Evolutionary conservation across 2,329 filamentous ascomycete species (phyloP).

Genomic region (Ophiostoma pallidulum): DNA sequence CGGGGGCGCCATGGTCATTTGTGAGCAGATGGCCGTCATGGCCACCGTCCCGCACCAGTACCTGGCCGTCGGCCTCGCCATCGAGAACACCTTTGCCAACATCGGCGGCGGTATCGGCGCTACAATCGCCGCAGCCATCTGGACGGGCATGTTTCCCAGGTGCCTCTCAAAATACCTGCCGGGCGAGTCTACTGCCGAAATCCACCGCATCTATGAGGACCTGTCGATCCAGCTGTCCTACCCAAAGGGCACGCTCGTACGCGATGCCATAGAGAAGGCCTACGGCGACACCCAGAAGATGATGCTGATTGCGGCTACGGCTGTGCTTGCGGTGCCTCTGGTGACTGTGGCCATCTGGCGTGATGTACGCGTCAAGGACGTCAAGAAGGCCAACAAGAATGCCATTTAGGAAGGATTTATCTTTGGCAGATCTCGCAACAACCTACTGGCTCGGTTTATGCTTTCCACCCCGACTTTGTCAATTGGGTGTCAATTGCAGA

Average conservation of each 20-base stretch:
- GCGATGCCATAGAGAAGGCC: slow-evolving; percentile 45
- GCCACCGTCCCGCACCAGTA: slow-evolving; percentile 44
- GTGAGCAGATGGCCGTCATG: slow-evolving; percentile 49
- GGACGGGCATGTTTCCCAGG: slow-evolving; percentile 46
- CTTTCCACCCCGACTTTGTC: too few relatives aligned
- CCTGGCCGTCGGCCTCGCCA: slow-evolving; percentile 6
- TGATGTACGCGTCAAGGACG: slow-evolving; percentile 3
- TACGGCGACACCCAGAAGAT: slow-evolving; percentile 42
- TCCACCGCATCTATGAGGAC: slow-evolving; percentile 41
- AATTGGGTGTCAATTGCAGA: too few relatives aligned
- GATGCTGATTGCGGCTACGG: slow-evolving; percentile 36
- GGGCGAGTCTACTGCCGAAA: slow-evolving; percentile 26
- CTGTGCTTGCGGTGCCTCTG: not conserved
- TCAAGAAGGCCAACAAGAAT: not conserved
- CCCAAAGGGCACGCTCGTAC: slow-evolving; percentile 35
- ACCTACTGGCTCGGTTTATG: too few relatives aligned
- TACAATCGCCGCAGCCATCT: slow-evolving; percentile 52
- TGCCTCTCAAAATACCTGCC: slow-evolving; percentile 42
- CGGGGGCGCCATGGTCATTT: slow-evolving; percentile 48
- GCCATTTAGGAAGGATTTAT: not conserved
- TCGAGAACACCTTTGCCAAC: slow-evolving; percentile 36
- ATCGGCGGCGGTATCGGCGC: slow-evolving; percentile 50
- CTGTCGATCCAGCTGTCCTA: slow-evolving; percentile 43
- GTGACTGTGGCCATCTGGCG: not conserved
- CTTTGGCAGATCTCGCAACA: slow-evolving; percentile 7